Base-by-base conservation (phyloP, 768 basidiomycete genomes). In the Naganishia vishniacii region DNA sequence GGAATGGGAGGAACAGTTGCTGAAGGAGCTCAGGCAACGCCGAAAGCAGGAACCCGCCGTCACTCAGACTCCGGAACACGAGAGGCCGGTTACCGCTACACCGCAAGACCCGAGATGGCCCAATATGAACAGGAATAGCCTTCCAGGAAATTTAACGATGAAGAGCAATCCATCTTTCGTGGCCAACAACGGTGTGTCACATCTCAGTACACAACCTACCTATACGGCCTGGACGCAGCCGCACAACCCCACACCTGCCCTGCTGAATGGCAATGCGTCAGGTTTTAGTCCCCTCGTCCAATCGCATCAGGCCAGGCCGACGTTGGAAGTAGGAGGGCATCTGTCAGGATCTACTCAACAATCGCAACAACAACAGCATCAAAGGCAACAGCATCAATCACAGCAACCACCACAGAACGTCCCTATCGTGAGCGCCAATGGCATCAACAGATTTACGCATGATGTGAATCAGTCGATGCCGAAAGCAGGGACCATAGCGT, bases 1-100 rank as follows among this genome's bases (percentile, higher is more conserved):
- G 37, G 48, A 49, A 28, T 63, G 62, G 62, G 62, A 63, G 40
- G 62, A 49, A 6, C 34, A 48, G 13, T 26, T 49, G 13, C 15
- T 41, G 26, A 49, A 53, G 16, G 62, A 63, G 34, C 32, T 63
- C 23, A 20, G 26, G 37, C 49, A 37, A 48, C 13, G 40, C 20
- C 31, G 47, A 23, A 25, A 18, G 12, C 37, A 56, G 23, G 4
- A 7, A 37, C 15, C 53, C n/a, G 37, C 16, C 40, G 23, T 34
- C 3, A 6, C n/a, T 40, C 18, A 16, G 48, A 37, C 13, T n/a
- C 29, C 32, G 16, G 16, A 53, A 25, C 26, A 49, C 28, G 49
- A 32, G 49, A 34, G 16, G 3, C 49, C 5, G 37, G 37, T 8
- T 11, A 13, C n/a, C 13, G 23, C n/a, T 12, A 13, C 34, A 41